Evolutionary conservation across 2,329 filamentous ascomycete genomes (phyloP).

Genomic region (Stagonosporopsis cucurbitacearum): DNA sequence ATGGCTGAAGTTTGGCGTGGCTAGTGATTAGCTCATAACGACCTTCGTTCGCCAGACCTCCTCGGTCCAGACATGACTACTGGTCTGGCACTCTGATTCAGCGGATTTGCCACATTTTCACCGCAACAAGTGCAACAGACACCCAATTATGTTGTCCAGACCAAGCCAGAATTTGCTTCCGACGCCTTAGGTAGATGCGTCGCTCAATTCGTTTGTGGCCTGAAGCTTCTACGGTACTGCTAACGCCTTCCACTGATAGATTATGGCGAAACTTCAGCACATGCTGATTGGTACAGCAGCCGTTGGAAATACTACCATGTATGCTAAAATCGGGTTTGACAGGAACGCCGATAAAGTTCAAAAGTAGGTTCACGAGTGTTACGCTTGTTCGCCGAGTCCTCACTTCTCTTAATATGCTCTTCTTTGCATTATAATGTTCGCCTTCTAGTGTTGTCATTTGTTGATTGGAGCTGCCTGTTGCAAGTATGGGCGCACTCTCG

Average conservation of each 20-base stretch:
- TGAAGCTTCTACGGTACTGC: neutral
- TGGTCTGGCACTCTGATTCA: neutral
- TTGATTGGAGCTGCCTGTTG: neutral
- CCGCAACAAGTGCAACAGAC: neutral
- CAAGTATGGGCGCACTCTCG: conserved; percentile 11
- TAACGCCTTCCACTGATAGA: neutral
- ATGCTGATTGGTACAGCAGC: neutral
- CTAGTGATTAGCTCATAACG: conserved; percentile 1
- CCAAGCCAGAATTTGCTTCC: neutral
- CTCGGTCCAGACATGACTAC: neutral
- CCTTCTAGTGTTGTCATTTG: neutral
- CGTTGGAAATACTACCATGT: neutral
- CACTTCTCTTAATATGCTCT: neutral
- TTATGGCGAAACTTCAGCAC: neutral
- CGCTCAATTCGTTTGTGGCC: neutral
- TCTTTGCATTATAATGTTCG: neutral
- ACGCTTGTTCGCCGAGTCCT: neutral
- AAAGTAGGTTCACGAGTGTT: neutral
- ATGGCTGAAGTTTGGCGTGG: neutral
- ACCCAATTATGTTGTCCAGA: neutral
- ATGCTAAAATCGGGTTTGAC: neutral
- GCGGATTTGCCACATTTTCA: neutral
- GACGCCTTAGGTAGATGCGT: neutral
- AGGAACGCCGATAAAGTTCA: neutral
- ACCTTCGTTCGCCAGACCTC: conserved; percentile 3